These are phyloP conservation scores for Malassezia brasiliensis DNA, from an alignment of 1,284 basidiomycete species.

Conservation along the genomic window DNA sequence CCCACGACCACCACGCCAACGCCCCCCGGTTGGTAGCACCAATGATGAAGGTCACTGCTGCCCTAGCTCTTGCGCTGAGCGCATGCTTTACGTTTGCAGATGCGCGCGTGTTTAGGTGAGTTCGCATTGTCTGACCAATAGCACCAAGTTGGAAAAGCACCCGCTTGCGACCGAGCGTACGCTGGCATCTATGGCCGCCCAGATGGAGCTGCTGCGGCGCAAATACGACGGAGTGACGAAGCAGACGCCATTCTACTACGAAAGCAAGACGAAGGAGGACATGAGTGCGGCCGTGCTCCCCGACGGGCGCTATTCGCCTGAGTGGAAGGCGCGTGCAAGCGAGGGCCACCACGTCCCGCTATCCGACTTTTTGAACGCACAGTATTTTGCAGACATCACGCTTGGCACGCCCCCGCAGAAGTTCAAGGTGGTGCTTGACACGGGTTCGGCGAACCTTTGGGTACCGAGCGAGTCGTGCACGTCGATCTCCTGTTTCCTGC, in stretches of 20 bases:
- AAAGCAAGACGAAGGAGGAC: constrained; percentile 55
- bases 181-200: constrained; percentile 60
- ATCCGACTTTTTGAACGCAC: constrained; percentile 93
- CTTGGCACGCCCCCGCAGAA: constrained; percentile 71
- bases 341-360: constrained; percentile 82
- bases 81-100: neutral
- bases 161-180: constrained; percentile 61
- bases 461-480: constrained; percentile 79
- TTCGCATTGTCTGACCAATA: neutral
- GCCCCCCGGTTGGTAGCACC: too few relatives aligned
- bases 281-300: constrained; percentile 49
- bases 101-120: constrained; percentile 8
- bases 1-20: too few relatives aligned
- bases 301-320: constrained; percentile 23
- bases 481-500: constrained; percentile 96
- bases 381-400: constrained; percentile 83
- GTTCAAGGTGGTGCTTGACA: constrained; percentile 68
- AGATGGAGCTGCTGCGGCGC: constrained; percentile 49
- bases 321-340: constrained; percentile 50
- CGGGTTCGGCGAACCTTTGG: constrained; percentile 86
- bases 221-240: constrained; percentile 38
- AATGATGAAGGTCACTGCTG: constrained; percentile 2
- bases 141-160: constrained; percentile 54
- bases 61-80: neutral
- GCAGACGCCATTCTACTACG: constrained; percentile 37